Evolutionary conservation across 208 protist genomes (phyloP).

Genomic region (Crithidia thermophila): DNA sequence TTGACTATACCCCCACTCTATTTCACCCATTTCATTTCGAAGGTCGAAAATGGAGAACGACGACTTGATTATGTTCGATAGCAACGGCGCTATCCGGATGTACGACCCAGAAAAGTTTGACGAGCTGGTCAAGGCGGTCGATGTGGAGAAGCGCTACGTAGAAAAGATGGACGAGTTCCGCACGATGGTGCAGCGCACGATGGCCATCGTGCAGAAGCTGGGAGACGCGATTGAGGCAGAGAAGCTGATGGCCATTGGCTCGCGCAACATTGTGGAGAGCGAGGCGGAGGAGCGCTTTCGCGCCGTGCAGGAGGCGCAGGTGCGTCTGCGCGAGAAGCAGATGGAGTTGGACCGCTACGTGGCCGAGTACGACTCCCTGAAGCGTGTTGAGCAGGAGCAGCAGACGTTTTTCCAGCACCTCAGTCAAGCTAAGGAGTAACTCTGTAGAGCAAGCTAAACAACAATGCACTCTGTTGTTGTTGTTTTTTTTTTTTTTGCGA

Average conservation of each 20-base stretch:
- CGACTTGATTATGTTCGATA: constrained; percentile 90
- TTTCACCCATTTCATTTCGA: constrained; percentile 1
- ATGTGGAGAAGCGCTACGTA: constrained; percentile 70
- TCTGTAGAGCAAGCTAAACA: not conserved
- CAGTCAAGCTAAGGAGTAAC: constrained; percentile 65
- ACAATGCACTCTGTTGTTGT: not conserved
- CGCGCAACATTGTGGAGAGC: constrained; percentile 88
- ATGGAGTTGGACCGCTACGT: constrained; percentile 91
- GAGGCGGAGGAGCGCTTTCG: constrained; percentile 84
- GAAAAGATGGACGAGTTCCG: constrained; percentile 88
- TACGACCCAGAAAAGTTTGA: constrained; percentile 93
- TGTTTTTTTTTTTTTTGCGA: not conserved
- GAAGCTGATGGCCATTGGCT: constrained; percentile 87
- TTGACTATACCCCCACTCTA: constrained; percentile 9
- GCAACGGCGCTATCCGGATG: constrained; percentile 87
- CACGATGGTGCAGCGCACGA: constrained; percentile 76
- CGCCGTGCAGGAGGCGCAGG: constrained; percentile 77
- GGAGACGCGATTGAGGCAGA: constrained; percentile 85
- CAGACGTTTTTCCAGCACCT: constrained; percentile 79
- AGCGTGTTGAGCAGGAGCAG: constrained; percentile 86
- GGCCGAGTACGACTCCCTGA: constrained; percentile 85
- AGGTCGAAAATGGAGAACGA: constrained; percentile 72
- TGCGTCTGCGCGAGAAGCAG: constrained; percentile 88
- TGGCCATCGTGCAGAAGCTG: constrained; percentile 79
- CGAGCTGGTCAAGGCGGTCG: constrained; percentile 76